These are phyloP conservation scores for Paxillus rubicundulus DNA, from an alignment of 768 basidiomycete species.

Conservation along the genomic window DNA sequence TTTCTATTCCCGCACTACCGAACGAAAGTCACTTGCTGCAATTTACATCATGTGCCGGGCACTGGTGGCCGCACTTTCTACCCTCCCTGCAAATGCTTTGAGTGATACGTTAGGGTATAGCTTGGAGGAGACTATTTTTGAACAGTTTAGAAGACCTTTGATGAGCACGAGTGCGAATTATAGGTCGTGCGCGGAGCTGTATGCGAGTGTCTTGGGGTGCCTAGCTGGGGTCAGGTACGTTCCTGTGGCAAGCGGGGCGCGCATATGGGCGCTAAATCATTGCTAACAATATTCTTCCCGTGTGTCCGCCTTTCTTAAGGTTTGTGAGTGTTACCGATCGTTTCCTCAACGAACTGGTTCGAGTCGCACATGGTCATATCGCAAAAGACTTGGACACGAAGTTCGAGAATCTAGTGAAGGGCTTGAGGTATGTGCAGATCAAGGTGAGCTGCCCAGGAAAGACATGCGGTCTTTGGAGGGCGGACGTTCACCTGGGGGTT, in stretches of 20 bases:
- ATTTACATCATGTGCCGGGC: conserved; percentile 91
- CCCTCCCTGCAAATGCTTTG: conserved; percentile 71
- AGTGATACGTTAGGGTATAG: conserved; percentile 75
- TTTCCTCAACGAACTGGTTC: conserved; percentile 76
- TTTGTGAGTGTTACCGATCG: conserved; percentile 93
- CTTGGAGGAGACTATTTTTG: conserved; percentile 87
- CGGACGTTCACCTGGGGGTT: conserved; percentile 5
- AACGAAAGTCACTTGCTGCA: conserved; percentile 77
- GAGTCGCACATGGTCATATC: conserved; percentile 71
- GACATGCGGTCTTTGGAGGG: neutral
- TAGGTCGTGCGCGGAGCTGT: conserved; percentile 76
- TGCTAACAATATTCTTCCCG: neutral
- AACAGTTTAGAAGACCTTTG: conserved; percentile 71
- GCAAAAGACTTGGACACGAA: conserved; percentile 78
- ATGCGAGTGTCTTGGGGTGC: conserved; percentile 80
- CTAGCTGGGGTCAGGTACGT: conserved; percentile 76
- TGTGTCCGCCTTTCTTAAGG: conserved; percentile 35
- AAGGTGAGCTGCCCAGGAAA: conserved; percentile 46
- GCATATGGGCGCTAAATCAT: neutral
- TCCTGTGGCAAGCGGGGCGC: neutral
- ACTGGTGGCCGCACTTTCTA: conserved; percentile 71
- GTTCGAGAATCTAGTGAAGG: conserved; percentile 82
- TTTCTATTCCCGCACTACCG: conserved; percentile 38
- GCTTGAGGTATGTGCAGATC: conserved; percentile 78
- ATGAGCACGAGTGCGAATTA: conserved; percentile 71